Evolutionary conservation across 495 filamentous ascomycete species (phyloP).

Genomic region (Aspergillus carlsbadensis): DNA sequence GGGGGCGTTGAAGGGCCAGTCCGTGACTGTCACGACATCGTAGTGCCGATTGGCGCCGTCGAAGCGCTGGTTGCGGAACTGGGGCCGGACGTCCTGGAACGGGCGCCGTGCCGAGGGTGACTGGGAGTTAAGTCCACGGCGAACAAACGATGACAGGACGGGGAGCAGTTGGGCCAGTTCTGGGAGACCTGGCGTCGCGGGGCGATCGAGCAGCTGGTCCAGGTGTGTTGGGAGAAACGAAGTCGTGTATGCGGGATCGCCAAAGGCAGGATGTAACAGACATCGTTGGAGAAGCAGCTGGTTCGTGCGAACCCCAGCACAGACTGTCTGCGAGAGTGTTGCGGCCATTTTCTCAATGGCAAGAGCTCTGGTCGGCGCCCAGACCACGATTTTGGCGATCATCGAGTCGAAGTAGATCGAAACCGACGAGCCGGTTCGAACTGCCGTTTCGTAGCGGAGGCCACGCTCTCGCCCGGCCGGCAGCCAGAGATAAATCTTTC

Average conservation of each 20-base stretch:
- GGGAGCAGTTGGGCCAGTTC: no score
- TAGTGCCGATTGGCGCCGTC: slow-evolving; percentile 21
- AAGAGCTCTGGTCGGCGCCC: slow-evolving; percentile 64
- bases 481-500: slow-evolving; percentile 61
- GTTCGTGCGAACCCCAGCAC: slow-evolving; percentile 82
- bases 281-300: slow-evolving; percentile 82
- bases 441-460: slow-evolving; percentile 81
- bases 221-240: not conserved
- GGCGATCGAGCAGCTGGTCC: no score
- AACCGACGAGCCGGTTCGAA: slow-evolving; percentile 75
- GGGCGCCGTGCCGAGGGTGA: not conserved
- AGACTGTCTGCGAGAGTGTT: slow-evolving; percentile 75
- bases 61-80: slow-evolving; percentile 25
- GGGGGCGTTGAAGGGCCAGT: slow-evolving; percentile 12
- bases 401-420: slow-evolving; percentile 89
- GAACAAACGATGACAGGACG: no score
- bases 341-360: slow-evolving; percentile 73
- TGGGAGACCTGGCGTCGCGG: no score
- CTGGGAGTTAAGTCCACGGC: no score
- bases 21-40: slow-evolving; percentile 15
- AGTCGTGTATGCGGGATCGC: slow-evolving; percentile 79
- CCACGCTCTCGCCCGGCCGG: slow-evolving; percentile 51
- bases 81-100: slow-evolving; percentile 17
- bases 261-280: slow-evolving; percentile 68
- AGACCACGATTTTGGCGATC: slow-evolving; percentile 91